phyloP scores from a whole-genome alignment of 768 basidiomycete species.

The Leccinum longicurvipes region DNA sequence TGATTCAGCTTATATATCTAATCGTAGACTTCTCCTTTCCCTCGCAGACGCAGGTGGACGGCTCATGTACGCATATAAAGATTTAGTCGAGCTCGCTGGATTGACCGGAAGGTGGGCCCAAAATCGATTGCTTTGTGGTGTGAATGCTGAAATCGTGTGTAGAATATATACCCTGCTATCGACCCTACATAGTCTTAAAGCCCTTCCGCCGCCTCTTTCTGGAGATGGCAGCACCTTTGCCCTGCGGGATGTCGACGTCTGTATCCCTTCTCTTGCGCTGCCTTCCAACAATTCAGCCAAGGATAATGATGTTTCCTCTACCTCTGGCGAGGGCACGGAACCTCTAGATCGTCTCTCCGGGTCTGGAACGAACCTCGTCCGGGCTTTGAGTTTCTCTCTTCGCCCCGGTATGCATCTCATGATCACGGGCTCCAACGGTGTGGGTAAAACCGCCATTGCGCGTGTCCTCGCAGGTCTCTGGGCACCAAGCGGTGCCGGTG shows the following conservation, averaged over 20 bases:
- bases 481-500: constrained; percentile 51
- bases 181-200: constrained; percentile 71
- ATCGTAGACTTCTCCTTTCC: constrained; percentile 83
- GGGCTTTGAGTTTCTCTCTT: constrained; percentile 66
- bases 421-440: constrained; percentile 91
- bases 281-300: constrained; percentile 1
- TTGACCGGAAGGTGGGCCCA: constrained; percentile 57
- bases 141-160: neutral
- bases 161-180: constrained; percentile 87
- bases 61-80: constrained; percentile 96
- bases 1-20: constrained; percentile 79
- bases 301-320: neutral
- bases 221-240: constrained; percentile 46
- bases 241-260: constrained; percentile 66
- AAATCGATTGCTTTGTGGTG: neutral
- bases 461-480: constrained; percentile 83
- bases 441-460: constrained; percentile 88
- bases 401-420: constrained; percentile 79
- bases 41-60: constrained; percentile 96
- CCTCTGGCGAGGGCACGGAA: constrained; percentile 14
- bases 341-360: constrained; percentile 15
- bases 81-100: constrained; percentile 91
- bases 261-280: constrained; percentile 43
- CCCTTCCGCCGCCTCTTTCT: constrained; percentile 40
- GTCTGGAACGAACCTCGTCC: constrained; percentile 52